These are phyloP conservation scores for Aspergillus ostianus DNA, from an alignment of 495 filamentous ascomycete species.

Conservation along the genomic window DNA sequence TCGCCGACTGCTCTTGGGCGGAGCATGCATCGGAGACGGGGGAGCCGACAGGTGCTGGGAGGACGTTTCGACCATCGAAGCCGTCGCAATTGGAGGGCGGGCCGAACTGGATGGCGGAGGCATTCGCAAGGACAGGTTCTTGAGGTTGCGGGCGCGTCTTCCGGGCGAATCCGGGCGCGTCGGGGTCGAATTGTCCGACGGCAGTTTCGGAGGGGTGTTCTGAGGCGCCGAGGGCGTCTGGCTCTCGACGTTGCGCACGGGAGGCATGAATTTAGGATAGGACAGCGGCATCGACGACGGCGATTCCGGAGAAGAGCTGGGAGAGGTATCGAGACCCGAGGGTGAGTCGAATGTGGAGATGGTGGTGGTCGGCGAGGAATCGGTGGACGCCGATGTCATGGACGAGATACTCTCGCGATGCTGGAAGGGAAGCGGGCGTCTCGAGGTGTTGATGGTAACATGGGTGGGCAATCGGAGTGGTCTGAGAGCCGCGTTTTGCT, in stretches of 20 bases:
- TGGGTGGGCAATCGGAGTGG: constrained; percentile 32
- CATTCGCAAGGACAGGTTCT: constrained; percentile 88
- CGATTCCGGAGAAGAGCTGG: constrained; percentile 89
- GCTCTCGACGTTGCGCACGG: constrained; percentile 28
- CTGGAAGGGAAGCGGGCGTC: constrained; percentile 32
- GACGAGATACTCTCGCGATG: constrained; percentile 60
- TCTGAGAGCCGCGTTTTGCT: constrained; percentile 22
- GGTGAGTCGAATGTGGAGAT: constrained; percentile 90
- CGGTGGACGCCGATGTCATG: constrained; percentile 77
- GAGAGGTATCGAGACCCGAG: constrained; percentile 84
- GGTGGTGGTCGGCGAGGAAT: constrained; percentile 94
- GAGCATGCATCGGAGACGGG: constrained; percentile 79
- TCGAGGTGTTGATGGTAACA: constrained; percentile 33
- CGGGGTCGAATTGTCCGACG: constrained; percentile 39
- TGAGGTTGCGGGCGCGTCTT: constrained; percentile 81
- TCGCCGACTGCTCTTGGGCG: constrained; percentile 65
- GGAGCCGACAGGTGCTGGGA: constrained; percentile 65
- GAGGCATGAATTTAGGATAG: constrained; percentile 39
- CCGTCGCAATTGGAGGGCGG: constrained; percentile 51
- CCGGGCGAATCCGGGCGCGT: constrained; percentile 57
- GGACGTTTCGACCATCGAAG: constrained; percentile 41
- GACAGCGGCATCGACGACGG: constrained; percentile 57
- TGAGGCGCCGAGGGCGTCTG: constrained; percentile 22
- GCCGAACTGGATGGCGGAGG: constrained; percentile 48
- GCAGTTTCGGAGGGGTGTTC: constrained; percentile 26